A percentile compares a stretch with the other conserved stretches of the same genome.
phyloP scores from a whole-genome alignment of 108 stramenopile species.

The Schizochytrium sp. region DNA sequence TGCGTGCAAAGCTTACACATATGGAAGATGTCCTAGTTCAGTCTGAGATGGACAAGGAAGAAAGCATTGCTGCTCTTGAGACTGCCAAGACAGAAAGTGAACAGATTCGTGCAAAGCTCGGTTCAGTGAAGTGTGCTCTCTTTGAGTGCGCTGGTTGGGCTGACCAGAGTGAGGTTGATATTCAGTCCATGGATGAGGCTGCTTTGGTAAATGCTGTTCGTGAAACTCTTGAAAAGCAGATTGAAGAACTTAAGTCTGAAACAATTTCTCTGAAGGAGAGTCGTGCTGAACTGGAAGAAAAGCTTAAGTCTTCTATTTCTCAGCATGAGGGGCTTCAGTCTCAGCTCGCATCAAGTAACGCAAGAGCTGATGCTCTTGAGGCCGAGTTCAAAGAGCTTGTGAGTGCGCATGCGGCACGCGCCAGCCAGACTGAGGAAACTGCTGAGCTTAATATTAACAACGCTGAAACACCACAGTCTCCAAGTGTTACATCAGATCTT shows the following conservation, averaged over 20 bases:
- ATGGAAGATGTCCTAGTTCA: slow-evolving; percentile 39
- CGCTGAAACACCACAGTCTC: too few species aligned
- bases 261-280: neutral
- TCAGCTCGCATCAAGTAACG: neutral
- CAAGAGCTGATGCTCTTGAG: neutral
- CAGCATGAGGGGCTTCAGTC: neutral
- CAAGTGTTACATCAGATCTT: too few species aligned
- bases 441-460: neutral
- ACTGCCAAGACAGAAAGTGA: neutral
- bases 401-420: neutral
- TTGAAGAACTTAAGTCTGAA: neutral
- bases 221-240: neutral
- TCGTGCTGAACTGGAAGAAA: neutral
- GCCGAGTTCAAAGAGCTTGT: neutral
- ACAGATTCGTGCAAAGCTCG: neutral
- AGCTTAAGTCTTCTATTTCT: neutral
- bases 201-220: neutral
- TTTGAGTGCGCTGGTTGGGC: neutral
- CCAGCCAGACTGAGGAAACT: neutral
- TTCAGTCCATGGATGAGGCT: neutral
- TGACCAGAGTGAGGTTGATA: neutral
- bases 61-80: neutral
- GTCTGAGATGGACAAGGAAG: slow-evolving; percentile 38
- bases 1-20: neutral
- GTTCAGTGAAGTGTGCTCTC: neutral